Evolutionary conservation across 2,329 filamentous ascomycete genomes (phyloP), one percentile per base, ranked within the genome.

Genomic region (Colletotrichum tofieldiae): DNA sequence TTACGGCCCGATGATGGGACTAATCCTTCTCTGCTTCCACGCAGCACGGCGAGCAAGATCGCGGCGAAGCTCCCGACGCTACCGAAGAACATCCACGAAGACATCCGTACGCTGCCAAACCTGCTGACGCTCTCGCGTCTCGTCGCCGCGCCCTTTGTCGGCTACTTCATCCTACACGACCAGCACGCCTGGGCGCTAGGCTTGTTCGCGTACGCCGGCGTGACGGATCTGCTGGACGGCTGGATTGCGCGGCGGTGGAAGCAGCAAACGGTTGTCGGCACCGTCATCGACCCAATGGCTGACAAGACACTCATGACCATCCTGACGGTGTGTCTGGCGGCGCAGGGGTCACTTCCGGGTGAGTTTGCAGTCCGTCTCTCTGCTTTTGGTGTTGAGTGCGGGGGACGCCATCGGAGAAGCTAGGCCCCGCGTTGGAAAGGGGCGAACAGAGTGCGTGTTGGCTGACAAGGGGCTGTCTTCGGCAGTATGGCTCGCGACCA

Each of bases 31-130:
- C 43, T 47, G 29, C n/a, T 52, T 32, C 35, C 35, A 45, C 39
- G 2, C 59, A 62, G 59, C 43, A 63, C 58, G 26, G 37, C 69
- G 3, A 47, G 51, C 58, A 72, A 64, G 56, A 41, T 68, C 56
- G 52, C 45, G 20, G 59, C 65, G 43, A 72, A 68, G 39, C 60
- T 71, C 20, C 58, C 69, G 12, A 37, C 58, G 32, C 39, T 72
- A 8, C 58, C 65, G 14, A 68, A 67, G 23, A 68, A 49, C 51
- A 23, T 72, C 11, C 94, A 92, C 80, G 96, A 99, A 83, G 95
- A 99, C 79, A 98, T 99, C 79, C 98, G 97, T 85, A 99, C 94
- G 45, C 80, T 99, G n/a, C 96, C 96, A 51, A 99, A 99, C 80
- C 87, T 97, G 73, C 88, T 99, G 65, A 99, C 96, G 1, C 92